A percentile compares a stretch with the other conserved stretches of the same genome.
Conservation (phyloP, 1,139 yeast species). For the Nakaseomyces sp. region DNA sequence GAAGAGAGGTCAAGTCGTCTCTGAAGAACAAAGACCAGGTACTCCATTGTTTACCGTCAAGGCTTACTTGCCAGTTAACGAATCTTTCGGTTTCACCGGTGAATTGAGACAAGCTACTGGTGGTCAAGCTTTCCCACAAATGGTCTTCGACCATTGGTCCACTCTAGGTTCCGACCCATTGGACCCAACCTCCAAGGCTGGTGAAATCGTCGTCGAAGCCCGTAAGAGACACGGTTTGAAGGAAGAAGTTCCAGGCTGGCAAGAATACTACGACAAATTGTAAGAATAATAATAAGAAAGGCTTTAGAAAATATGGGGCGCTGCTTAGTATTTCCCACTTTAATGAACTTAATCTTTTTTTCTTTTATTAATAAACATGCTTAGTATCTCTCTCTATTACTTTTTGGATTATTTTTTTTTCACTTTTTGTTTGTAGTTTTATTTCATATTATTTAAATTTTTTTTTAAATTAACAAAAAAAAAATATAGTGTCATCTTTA, state of each 20-base stretch:
- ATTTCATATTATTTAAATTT: conserved; percentile 6
- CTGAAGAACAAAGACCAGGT: conserved; percentile 99
- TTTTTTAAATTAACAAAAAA: conserved; percentile 1
- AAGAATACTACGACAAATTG: conserved; percentile 98
- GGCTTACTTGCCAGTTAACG: conserved; percentile 99
- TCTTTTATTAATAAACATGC: not conserved
- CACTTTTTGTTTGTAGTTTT: conserved; percentile 16
- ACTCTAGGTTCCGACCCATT: conserved; percentile 85
- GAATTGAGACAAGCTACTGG: conserved; percentile 99
- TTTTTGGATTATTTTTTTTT: conserved; percentile 9
- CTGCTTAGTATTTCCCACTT: conserved; percentile 6
- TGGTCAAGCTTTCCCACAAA: conserved; percentile 99
- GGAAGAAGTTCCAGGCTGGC: conserved; percentile 97
- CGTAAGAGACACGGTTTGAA: conserved; percentile 98
- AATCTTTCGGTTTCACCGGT: conserved; percentile 99
- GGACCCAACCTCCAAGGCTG: conserved; percentile 90
- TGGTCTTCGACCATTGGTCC: conserved; percentile 99
- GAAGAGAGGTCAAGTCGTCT: conserved; percentile 99
- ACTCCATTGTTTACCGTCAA: conserved; percentile 98
- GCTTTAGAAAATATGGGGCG: conserved; percentile 5
- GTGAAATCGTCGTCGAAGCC: conserved; percentile 79
- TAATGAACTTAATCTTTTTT: conserved; percentile 6
- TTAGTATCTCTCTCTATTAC: conserved; percentile 6
- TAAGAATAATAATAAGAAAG: conserved; percentile 38
- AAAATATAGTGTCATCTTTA: conserved; percentile 9